Evolutionary conservation across 2,329 filamentous ascomycete genomes (phyloP).

Genomic region (Bipolaris oryzae): DNA sequence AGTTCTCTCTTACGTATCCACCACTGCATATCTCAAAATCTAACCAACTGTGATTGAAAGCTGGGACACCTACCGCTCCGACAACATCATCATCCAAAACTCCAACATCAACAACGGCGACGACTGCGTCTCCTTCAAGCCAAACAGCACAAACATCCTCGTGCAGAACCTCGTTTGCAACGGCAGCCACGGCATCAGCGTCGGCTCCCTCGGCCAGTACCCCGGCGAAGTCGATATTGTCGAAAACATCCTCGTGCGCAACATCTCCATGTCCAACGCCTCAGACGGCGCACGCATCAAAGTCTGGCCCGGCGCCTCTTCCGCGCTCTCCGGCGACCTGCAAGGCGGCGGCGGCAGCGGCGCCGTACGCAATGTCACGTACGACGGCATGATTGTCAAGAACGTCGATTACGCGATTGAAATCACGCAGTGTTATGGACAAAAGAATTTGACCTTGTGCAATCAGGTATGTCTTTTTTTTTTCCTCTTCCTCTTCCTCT

Average conservation of each 20-base stretch:
- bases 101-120: constrained; percentile 69
- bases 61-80: constrained; percentile 67
- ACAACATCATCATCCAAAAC: constrained; percentile 69
- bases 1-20: neutral
- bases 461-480: constrained; percentile 43
- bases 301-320: constrained; percentile 68
- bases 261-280: constrained; percentile 48
- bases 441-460: constrained; percentile 67
- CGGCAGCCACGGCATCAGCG: constrained; percentile 73
- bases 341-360: constrained; percentile 70
- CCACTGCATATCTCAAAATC: constrained; percentile 22
- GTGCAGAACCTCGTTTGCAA: constrained; percentile 71
- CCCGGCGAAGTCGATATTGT: constrained; percentile 68
- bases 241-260: constrained; percentile 65
- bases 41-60: constrained; percentile 2
- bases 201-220: constrained; percentile 75
- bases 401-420: constrained; percentile 71
- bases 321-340: constrained; percentile 63
- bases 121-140: constrained; percentile 77
- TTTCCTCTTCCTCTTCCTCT: too few species aligned
- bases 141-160: constrained; percentile 71
- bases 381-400: constrained; percentile 63
- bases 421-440: constrained; percentile 69
- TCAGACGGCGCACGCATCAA: constrained; percentile 74
- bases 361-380: constrained; percentile 69